A percentile compares a stretch with the other conserved stretches of the same genome.
phyloP scores from a whole-genome alignment of 768 basidiomycete species.

The Cyathus striatus region DNA sequence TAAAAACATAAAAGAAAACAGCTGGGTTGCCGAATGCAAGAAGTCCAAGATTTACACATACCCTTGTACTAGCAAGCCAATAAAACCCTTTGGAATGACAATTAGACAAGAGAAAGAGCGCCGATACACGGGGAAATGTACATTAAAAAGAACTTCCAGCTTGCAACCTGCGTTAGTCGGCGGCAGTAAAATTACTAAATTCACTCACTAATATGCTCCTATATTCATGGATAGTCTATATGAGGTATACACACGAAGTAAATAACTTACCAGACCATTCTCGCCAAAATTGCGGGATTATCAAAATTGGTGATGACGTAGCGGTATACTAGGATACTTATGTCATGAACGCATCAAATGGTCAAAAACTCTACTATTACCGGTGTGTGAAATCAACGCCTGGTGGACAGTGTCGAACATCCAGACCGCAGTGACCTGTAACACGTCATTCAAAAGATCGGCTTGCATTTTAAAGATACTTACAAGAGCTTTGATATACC shows the following conservation, averaged over 20 bases:
- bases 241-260: too few relatives aligned
- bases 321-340: slow-evolving; percentile 36
- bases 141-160: slow-evolving; percentile 58
- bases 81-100: slow-evolving; percentile 33
- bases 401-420: slow-evolving; percentile 50
- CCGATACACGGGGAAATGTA: slow-evolving; percentile 14
- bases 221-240: background rate
- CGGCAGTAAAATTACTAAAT: background rate
- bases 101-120: background rate
- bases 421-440: slow-evolving; percentile 43
- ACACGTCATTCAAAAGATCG: too few relatives aligned
- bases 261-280: slow-evolving; percentile 37
- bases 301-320: slow-evolving; percentile 50
- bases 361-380: slow-evolving; percentile 21
- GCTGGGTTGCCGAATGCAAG: too few relatives aligned
- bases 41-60: slow-evolving; percentile 11
- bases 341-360: background rate
- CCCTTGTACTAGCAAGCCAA: slow-evolving; percentile 54
- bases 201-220: slow-evolving; percentile 48
- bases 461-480: slow-evolving; percentile 9
- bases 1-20: slow-evolving; percentile 1
- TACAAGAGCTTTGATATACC: slow-evolving; percentile 49
- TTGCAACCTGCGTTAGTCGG: slow-evolving; percentile 11
- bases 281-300: slow-evolving; percentile 29
- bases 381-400: slow-evolving; percentile 46